Conservation (phyloP, 352 stramenopile species). For the Aphanomyces stellatus region DNA sequence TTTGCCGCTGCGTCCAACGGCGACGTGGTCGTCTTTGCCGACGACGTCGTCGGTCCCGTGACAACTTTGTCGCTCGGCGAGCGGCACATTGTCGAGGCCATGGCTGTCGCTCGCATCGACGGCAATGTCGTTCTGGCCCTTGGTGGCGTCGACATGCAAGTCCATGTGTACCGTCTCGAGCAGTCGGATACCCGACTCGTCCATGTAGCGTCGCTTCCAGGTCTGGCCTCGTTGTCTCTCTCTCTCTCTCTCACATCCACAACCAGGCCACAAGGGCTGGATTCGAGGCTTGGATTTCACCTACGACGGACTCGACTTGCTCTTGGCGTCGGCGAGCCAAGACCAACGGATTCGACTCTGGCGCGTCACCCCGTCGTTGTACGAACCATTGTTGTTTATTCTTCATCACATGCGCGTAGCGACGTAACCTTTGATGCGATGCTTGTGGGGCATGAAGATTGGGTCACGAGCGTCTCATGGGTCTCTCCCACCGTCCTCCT, state of each 20-base stretch:
- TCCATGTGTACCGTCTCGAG: slow-evolving; percentile 51
- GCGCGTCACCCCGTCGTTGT: slow-evolving; percentile 29
- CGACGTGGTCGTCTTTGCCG: not conserved
- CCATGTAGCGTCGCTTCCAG: not conserved
- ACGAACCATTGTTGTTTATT: not conserved
- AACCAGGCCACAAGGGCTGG: slow-evolving; percentile 61
- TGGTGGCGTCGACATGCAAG: slow-evolving; percentile 57
- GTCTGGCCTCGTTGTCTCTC: not conserved
- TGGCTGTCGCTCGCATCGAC: slow-evolving; percentile 17
- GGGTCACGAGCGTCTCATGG: slow-evolving; percentile 69
- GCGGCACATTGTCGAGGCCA: slow-evolving; percentile 13
- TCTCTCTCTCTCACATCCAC: not conserved
- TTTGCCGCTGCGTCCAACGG: slow-evolving; percentile 7
- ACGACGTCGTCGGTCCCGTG: not conserved
- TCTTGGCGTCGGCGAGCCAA: slow-evolving; percentile 59
- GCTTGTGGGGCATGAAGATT: slow-evolving; percentile 67
- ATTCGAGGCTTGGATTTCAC: slow-evolving; percentile 57
- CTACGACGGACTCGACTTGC: slow-evolving; percentile 1
- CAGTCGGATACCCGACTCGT: slow-evolving; percentile 13
- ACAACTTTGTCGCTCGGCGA: not conserved
- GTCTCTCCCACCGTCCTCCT: slow-evolving; percentile 27
- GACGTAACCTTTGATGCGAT: slow-evolving; percentile 52
- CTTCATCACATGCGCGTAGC: not conserved
- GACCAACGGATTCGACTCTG: slow-evolving; percentile 64
- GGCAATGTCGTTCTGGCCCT: slow-evolving; percentile 40